Evolutionary conservation across 306 rosid genomes (phyloP).

Genomic region (Sindora glabra): DNA sequence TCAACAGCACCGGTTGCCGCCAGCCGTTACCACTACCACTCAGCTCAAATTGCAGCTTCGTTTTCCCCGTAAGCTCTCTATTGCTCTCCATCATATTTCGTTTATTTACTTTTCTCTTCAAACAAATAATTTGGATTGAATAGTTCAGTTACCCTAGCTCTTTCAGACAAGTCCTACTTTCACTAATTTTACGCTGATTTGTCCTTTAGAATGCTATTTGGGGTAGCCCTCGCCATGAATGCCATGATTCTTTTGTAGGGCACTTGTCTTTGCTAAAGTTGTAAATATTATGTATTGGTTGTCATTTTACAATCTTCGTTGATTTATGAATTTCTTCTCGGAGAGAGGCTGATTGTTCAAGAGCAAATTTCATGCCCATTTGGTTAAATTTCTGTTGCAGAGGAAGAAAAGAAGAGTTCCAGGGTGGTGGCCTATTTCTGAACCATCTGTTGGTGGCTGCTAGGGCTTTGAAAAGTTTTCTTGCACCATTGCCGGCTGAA

Average conservation of each 20-base stretch:
- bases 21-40: neutral
- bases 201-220: neutral
- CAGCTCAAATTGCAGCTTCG: neutral
- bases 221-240: neutral
- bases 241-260: neutral
- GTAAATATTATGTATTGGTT: neutral
- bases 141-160: neutral
- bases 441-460: neutral
- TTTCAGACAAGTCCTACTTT: neutral
- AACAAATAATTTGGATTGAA: neutral
- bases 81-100: neutral
- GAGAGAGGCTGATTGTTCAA: neutral
- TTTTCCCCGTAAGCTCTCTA: neutral
- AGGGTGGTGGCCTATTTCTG: neutral
- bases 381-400: neutral
- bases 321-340: neutral
- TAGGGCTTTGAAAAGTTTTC: constrained; percentile 17
- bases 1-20: neutral
- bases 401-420: neutral
- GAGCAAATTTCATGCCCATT: neutral
- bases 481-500: neutral
- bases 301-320: neutral
- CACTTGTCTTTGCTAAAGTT: neutral
- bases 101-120: neutral
- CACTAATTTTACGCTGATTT: neutral